These are phyloP conservation scores for Setomelanomma holmii DNA, from an alignment of 2,329 filamentous ascomycete genomes.

Conservation along the genomic window DNA sequence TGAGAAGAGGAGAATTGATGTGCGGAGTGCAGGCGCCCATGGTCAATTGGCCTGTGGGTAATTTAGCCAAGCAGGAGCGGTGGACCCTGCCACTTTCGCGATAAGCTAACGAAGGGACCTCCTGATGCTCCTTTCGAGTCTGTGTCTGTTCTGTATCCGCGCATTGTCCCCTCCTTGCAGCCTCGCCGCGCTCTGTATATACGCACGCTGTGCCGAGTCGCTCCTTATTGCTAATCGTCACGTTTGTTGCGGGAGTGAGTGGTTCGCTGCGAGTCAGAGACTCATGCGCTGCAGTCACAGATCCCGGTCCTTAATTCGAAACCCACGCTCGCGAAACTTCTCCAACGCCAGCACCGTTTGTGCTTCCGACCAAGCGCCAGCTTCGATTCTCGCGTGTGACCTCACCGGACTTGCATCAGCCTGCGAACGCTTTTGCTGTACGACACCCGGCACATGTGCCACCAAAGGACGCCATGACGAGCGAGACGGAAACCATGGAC, in stretches of 20 bases:
- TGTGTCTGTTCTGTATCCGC: no score
- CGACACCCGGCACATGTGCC: constrained; percentile 21
- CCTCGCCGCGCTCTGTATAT: neutral
- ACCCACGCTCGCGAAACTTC: constrained; percentile 30
- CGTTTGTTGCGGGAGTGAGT: neutral
- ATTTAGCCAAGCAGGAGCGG: constrained; percentile 17
- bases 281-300: constrained; percentile 9
- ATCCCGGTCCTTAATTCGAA: constrained; percentile 7
- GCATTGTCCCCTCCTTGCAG: constrained; percentile 3
- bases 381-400: constrained; percentile 2
- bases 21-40: constrained; percentile 2
- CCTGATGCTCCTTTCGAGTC: constrained; percentile 25
- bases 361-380: constrained; percentile 13
- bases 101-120: constrained; percentile 21
- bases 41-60: constrained; percentile 17
- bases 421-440: neutral
- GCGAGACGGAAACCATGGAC: constrained; percentile 30
- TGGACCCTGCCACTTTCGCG: constrained; percentile 17
- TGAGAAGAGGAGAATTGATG: neutral
- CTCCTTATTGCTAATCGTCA: constrained; percentile 4
- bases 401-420: neutral
- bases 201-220: constrained; percentile 7
- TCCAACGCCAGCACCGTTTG: constrained; percentile 27
- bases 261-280: neutral
- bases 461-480: constrained; percentile 19